Percentiles rank a stretch among this genome's conserved stretches.
These are phyloP conservation scores for Fusarium sp. DNA, from an alignment of 2,329 filamentous ascomycete genomes.

Conservation along the genomic window DNA sequence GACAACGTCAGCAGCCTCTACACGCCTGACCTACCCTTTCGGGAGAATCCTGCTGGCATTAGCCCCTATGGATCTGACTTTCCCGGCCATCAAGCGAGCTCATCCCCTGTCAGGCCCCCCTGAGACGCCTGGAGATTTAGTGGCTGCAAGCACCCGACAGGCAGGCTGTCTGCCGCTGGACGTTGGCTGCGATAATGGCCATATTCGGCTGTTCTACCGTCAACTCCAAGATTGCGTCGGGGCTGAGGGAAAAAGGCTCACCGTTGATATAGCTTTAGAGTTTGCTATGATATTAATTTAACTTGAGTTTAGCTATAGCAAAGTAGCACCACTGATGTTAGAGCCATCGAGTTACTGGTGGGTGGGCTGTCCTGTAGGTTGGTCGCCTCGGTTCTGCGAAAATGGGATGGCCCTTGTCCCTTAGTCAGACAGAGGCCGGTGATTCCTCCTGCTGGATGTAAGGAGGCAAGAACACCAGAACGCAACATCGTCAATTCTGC, in stretches of 20 bases:
- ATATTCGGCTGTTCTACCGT: no score
- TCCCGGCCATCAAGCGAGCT: slow-evolving; percentile 35
- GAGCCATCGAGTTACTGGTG: no score
- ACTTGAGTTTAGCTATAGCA: no score
- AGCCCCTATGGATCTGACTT: slow-evolving; percentile 19
- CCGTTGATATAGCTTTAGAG: no score
- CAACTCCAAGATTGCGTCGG: no score
- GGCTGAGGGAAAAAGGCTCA: no score
- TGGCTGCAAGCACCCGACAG: slow-evolving; percentile 4
- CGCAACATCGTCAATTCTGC: slow-evolving; percentile 7
- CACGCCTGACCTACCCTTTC: slow-evolving; percentile 26
- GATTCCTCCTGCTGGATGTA: background rate
- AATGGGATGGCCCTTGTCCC: slow-evolving; percentile 9
- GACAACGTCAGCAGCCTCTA: slow-evolving; percentile 8
- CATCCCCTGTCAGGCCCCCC: slow-evolving; percentile 24
- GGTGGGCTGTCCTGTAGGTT: no score
- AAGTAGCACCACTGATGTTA: no score
- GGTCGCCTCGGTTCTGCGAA: slow-evolving; percentile 12
- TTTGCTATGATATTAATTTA: no score
- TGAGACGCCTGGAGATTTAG: slow-evolving; percentile 26
- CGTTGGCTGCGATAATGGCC: background rate
- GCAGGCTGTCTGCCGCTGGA: background rate
- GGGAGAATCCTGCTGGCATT: slow-evolving; percentile 20
- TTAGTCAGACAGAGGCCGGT: slow-evolving; percentile 4
- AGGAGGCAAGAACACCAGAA: background rate